Evolutionary conservation across 805 yeast species (phyloP).

Genomic region (Kodamaea sagamina): DNA sequence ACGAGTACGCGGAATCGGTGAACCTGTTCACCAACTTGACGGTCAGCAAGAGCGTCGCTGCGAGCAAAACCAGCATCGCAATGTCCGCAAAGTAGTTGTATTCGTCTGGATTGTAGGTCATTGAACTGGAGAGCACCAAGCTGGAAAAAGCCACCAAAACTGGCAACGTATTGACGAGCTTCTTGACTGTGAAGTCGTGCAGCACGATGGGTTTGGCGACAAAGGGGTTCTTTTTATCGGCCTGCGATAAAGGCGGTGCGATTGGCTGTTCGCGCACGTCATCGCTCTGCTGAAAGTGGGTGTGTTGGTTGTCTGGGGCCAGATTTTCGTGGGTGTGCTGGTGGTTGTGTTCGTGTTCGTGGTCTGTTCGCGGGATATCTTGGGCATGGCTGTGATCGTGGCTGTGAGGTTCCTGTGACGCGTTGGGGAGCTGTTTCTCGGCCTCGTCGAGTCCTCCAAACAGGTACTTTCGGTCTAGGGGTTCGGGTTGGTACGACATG

Average conservation of each 20-base stretch:
- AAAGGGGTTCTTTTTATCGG: background rate
- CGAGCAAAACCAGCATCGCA: constrained; percentile 24
- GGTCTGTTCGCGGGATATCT: background rate
- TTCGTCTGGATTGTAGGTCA: constrained; percentile 19
- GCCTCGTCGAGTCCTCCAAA: constrained; percentile 4
- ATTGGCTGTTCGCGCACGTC: constrained; percentile 9
- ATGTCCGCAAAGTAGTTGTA: constrained; percentile 11
- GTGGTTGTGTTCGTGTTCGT: background rate
- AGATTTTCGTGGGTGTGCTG: constrained; percentile 1
- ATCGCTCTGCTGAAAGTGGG: constrained; percentile 9
- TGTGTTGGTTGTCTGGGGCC: background rate
- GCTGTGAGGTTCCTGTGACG: background rate
- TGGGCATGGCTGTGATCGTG: constrained; percentile 1
- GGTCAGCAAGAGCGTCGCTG: constrained; percentile 22
- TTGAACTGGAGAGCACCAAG: constrained; percentile 26
- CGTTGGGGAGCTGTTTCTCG: background rate
- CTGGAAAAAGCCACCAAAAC: constrained; percentile 36
- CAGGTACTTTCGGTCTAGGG: constrained; percentile 8
- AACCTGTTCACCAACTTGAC: constrained; percentile 18
- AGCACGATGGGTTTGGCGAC: constrained; percentile 2
- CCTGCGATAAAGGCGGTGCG: constrained; percentile 5
- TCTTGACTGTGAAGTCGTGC: constrained; percentile 7
- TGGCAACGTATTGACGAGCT: constrained; percentile 32
- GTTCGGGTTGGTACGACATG: constrained; percentile 1
- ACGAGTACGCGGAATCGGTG: constrained; percentile 7